Conservation (phyloP, 2,329 filamentous ascomycete genomes). For the Apiospora sp. region DNA sequence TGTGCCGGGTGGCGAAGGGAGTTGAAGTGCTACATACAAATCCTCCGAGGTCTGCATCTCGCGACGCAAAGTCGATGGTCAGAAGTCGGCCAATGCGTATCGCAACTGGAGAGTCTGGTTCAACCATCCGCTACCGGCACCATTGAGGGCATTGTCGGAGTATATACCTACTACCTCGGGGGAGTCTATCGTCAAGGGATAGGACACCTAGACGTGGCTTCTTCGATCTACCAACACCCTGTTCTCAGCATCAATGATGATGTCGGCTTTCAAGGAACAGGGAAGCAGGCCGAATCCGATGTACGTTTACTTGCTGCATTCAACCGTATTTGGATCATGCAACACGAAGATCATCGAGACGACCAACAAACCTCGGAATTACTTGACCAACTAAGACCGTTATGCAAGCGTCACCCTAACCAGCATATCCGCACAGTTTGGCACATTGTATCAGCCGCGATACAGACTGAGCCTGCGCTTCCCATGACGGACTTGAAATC, state of each 20-base stretch:
- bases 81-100: slow-evolving; percentile 65
- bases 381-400: slow-evolving; percentile 70
- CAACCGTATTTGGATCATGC: slow-evolving; percentile 77
- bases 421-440: slow-evolving; percentile 80
- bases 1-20: slow-evolving; percentile 70
- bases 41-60: slow-evolving; percentile 75
- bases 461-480: slow-evolving; percentile 66
- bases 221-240: slow-evolving; percentile 70
- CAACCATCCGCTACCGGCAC: slow-evolving; percentile 37
- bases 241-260: slow-evolving; percentile 62
- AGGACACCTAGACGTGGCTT: slow-evolving; percentile 74
- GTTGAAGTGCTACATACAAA: slow-evolving; percentile 72
- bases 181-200: slow-evolving; percentile 81
- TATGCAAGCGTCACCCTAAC: slow-evolving; percentile 75
- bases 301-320: slow-evolving; percentile 71
- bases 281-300: slow-evolving; percentile 64
- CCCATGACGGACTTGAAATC: slow-evolving; percentile 81
- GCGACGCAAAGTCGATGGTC: slow-evolving; percentile 77
- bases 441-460: slow-evolving; percentile 76
- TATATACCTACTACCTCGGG: slow-evolving; percentile 74
- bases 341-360: slow-evolving; percentile 64
- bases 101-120: slow-evolving; percentile 57
- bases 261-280: slow-evolving; percentile 39
- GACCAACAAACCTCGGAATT: slow-evolving; percentile 66
- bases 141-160: slow-evolving; percentile 54